Base-by-base conservation (phyloP, 192 early-diverging fungal genomes). In the Coemansia sp. region DNA sequence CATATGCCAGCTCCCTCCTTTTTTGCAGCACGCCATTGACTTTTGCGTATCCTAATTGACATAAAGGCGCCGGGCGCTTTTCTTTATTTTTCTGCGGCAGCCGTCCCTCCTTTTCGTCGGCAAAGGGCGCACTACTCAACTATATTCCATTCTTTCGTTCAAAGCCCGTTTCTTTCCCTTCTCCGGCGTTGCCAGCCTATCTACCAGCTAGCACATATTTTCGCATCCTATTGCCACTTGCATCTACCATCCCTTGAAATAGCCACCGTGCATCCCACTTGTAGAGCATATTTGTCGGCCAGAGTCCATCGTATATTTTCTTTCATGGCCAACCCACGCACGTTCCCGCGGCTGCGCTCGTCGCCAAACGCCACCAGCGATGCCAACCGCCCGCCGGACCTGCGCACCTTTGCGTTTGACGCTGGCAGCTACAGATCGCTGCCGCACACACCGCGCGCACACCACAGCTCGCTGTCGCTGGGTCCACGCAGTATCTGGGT, bases 321-420 rank as follows among this genome's bases (percentile, higher is more conserved):
- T 37, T 15, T 43, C 23, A 75, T 75, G 73, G 19, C 72, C 19
- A 64, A 52, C 59, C 43, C 62, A 45, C 69, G 67, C 53, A 55
- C 65, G 1, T 72, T 72, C 41, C 75, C 69, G 11, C 69, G 66
- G 14, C 69, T 77, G 19, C 69, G 63, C 57, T 38, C 65, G 50
- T 77, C 75, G 62, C 75, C 75, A 4, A 65, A 62, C 62, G 37
- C 38, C 7, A 15, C 57, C 17, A 39, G 29, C 29, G 60, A 47
- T 24, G 32, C 52, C 29, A 50, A 17, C 25, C 56, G 39, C 37
- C 23, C 57, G 8, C 32, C 39, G 11, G 66, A 64, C 38, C 38
- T 57, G 25, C 72, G 59, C 57, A 64, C 60, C 11, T 60, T 64
- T 53, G 60, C 29, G 4, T 37, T 43, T 47, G 66, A 63, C 25